Conservation (phyloP, 2,329 filamentous ascomycete genomes). For the Colletotrichum eleusines region DNA sequence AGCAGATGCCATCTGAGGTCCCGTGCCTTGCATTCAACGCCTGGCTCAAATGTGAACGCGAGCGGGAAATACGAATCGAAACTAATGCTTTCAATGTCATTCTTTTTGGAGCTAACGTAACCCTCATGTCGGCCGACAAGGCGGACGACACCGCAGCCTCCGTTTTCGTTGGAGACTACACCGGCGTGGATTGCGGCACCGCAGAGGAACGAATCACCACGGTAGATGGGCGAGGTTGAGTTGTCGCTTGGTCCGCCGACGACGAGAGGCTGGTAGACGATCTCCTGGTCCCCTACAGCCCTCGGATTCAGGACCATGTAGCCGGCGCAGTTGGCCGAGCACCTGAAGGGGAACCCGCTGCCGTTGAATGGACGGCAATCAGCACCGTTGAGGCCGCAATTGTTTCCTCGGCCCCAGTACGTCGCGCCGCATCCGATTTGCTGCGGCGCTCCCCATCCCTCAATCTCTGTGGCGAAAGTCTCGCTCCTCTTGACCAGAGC, state of each 20-base stretch:
- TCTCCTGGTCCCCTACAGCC: constrained; percentile 77
- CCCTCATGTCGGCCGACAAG: constrained; percentile 76
- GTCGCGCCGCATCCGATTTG: constrained; percentile 75
- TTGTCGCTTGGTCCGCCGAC: constrained; percentile 72
- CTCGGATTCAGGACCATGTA: constrained; percentile 77
- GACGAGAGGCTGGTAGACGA: constrained; percentile 74
- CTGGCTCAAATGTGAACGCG: constrained; percentile 80
- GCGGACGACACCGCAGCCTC: constrained; percentile 85
- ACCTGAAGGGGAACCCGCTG: constrained; percentile 78
- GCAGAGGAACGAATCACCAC: constrained; percentile 91
- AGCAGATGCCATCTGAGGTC: constrained; percentile 90
- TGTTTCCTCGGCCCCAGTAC: constrained; percentile 79
- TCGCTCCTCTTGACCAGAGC: constrained; percentile 75
- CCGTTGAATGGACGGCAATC: constrained; percentile 81
- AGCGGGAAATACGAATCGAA: constrained; percentile 94
- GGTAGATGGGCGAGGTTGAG: constrained; percentile 71
- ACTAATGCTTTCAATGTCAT: constrained; percentile 80
- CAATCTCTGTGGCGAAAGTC: constrained; percentile 69
- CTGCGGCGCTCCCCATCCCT: constrained; percentile 74
- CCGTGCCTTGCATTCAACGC: constrained; percentile 74
- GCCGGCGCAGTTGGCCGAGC: constrained; percentile 77
- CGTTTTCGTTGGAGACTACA: constrained; percentile 75
- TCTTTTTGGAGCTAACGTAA: constrained; percentile 73
- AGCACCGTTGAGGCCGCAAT: constrained; percentile 80
- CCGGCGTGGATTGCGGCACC: constrained; percentile 87